A percentile compares a stretch with the other conserved stretches of the same genome.
phyloP scores from a whole-genome alignment of 1,139 yeast species.

The Nakaseomyces glabratus region DNA sequence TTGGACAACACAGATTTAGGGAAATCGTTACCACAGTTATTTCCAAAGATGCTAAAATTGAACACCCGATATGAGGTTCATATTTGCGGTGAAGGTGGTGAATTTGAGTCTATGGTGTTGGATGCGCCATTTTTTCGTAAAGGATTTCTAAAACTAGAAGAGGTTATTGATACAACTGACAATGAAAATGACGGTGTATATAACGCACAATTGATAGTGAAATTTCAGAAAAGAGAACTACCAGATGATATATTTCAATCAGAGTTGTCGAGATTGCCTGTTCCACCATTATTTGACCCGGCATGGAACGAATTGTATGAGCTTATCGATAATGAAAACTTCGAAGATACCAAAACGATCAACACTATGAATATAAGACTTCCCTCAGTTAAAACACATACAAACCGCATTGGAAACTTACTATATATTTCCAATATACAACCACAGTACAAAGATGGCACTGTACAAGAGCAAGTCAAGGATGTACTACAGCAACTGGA shows the following conservation, averaged over 20 bases:
- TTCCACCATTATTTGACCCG: constrained; percentile 43
- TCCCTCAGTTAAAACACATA: constrained; percentile 11
- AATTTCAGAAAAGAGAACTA: constrained; percentile 32
- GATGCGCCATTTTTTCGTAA: constrained; percentile 78
- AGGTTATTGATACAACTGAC: constrained; percentile 39
- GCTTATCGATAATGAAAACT: background rate
- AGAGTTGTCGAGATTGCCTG: constrained; percentile 29
- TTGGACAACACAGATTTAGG: constrained; percentile 60
- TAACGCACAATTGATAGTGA: constrained; percentile 42
- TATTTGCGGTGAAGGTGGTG: constrained; percentile 98
- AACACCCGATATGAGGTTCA: constrained; percentile 71
- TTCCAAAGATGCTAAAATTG: constrained; percentile 49
- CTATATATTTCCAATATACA: constrained; percentile 46
- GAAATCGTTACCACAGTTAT: constrained; percentile 50
- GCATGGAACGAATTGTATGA: constrained; percentile 38
- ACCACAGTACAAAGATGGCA: constrained; percentile 23
- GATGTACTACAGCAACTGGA: constrained; percentile 42
- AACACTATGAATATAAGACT: constrained; percentile 7
- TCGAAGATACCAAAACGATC: background rate
- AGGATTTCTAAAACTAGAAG: constrained; percentile 39
- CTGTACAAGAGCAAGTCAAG: constrained; percentile 39
- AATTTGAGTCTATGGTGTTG: constrained; percentile 83
- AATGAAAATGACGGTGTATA: constrained; percentile 57
- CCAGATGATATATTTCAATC: constrained; percentile 17
- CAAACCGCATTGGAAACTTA: constrained; percentile 31